phyloP scores from a whole-genome alignment of 441 rosid genomes.

The Populus hybrid region DNA sequence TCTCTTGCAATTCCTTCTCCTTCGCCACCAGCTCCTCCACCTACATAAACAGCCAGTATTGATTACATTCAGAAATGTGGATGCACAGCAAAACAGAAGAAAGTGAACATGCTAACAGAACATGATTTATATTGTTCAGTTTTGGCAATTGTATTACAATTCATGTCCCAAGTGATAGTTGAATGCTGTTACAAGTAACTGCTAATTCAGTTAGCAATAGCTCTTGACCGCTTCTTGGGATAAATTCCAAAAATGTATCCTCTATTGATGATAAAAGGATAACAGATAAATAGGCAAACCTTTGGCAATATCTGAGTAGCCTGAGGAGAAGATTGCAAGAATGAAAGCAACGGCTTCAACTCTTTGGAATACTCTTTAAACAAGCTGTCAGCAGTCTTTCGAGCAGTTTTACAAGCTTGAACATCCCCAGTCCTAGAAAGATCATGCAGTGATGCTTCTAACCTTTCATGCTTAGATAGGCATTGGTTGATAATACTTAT shows the following conservation, averaged over 20 bases:
- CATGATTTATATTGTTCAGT: neutral
- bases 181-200: neutral
- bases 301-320: constrained; percentile 73
- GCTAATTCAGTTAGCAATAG: neutral
- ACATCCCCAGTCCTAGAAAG: constrained; percentile 91
- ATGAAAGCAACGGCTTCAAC: constrained; percentile 51
- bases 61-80: neutral
- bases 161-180: neutral
- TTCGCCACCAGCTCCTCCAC: constrained; percentile 77
- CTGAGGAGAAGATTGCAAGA: constrained; percentile 67
- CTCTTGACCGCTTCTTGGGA: neutral
- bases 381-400: constrained; percentile 68
- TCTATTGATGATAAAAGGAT: neutral
- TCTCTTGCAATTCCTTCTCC: constrained; percentile 88
- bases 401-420: constrained; percentile 88
- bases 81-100: neutral
- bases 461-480: constrained; percentile 67
- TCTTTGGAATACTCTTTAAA: constrained; percentile 82
- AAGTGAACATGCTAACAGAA: neutral
- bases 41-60: constrained; percentile 28
- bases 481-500: constrained; percentile 56
- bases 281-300: constrained; percentile 37
- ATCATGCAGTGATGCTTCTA: constrained; percentile 81
- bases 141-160: neutral
- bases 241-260: neutral